Base-by-base conservation (phyloP, 2,329 filamentous ascomycete genomes). In the Penicillium occitanis region DNA sequence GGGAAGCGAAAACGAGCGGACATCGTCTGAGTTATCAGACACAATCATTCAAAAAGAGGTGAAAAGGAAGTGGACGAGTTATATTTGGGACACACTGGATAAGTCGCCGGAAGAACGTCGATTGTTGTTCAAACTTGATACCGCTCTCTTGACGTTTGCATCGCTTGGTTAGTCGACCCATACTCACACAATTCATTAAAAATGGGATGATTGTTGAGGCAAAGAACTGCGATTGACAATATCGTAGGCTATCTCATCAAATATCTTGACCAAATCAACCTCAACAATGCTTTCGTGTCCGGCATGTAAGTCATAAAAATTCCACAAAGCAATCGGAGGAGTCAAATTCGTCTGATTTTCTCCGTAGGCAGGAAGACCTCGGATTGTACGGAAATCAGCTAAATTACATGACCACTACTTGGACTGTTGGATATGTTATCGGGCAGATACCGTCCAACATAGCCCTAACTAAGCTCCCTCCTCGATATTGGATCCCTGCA, bases 381-480 rank as follows among this genome's bases (percentile, higher is more conserved):
- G 71, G 76, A 1, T 73, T 87, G 22, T 81, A 83, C 55, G 79
- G 80, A 1, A 87, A 87, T 68, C 77, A 88, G 64, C 77, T 87
- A 37, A 86, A 87, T 62, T 83, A 83, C 63, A 83, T 84, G 75
- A 79, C 86, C 61, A 83, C 85, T 0, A 82, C 81, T 33, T 89
- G 86, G 80, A 88, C 85, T 0, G 81, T 86, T 0, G 87, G 87
- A 8, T 89, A 89, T 69, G 83, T 86, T 0, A 78, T 89, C 59
- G 82, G 82, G 2, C 77, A 84, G 64, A 78, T 85, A 13, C 83
- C 83, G 0, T 82, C 78, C 55, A 85, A 86, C 66, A 77, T 86
- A 10, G 75, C 85, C 6, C 73, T 86, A 5, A 86, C 83, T 1
- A 77, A 79, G 10, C 71, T 85, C 14, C 77, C 79, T 8, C 82